Evolutionary conservation across 345 rosid genomes (phyloP), one percentile per base, ranked within the genome.

Genomic region (Syzygium aromaticum): DNA sequence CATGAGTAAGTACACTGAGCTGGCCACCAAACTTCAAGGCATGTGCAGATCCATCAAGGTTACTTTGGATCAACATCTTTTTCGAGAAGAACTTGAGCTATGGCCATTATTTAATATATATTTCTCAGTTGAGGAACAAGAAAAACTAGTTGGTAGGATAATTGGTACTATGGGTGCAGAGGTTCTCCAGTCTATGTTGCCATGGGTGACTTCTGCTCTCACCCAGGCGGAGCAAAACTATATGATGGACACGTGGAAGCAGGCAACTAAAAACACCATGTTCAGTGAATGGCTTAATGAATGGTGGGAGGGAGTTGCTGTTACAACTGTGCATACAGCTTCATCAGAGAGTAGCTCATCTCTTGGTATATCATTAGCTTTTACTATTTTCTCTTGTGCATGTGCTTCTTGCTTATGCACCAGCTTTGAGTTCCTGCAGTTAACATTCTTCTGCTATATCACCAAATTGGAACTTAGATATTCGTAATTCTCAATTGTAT

Each of bases 181-280:
- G 91, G 98, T 97, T 84, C 92, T 97, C 82, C 98, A 97, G 86
- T 94, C 98, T 25, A 96, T 97, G 98, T 91, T 96, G 86, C 99
- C 98, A 15, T 96, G 98, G 99, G 99, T 97, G 86, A 96, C 98
- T 78, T 93, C 96, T 67, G 99, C 98, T 53, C 97, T 96, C 85
- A 93, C 96, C 87, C 93, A 92, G 87, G 98, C 93, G 85, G 99
- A 96, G 92, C 99, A 96, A 90, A 95, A 91, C 86, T 93, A 95
- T 91, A 92, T 97, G 98, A 96, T 97, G 97, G 97, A 97, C 90
- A 93, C 98, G 1, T 95, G 98, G 98, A 97, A 97, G 92, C 97
- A 97, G 88, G 99, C 98, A 83, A 93, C 99, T 63, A 96, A 95
- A 91, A 97, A 97, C 88, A 97, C 98, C 38, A 97, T 97, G 96